Percentiles rank a stretch among this genome's conserved stretches.
These are phyloP conservation scores for Tuctoria greenei DNA, from an alignment of 176 grass and related monocot genomes.

Conservation along the genomic window DNA sequence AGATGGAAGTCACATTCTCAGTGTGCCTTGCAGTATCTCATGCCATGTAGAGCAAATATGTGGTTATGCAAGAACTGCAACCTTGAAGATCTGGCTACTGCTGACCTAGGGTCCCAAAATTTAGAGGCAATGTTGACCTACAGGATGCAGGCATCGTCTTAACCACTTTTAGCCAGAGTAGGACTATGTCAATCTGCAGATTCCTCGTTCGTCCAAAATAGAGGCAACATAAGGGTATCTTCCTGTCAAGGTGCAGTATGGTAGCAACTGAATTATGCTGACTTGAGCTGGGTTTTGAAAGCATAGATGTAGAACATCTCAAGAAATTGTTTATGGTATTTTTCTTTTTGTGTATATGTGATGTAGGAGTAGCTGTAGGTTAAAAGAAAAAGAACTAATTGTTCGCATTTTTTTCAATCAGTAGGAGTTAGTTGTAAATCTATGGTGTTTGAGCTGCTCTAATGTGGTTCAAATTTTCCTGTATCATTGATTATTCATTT, in stretches of 20 bases:
- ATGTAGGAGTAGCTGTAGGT: conserved; percentile 33
- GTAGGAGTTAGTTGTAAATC: conserved; percentile 34
- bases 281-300: conserved; percentile 11
- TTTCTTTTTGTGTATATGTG: conserved; percentile 27
- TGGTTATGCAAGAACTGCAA: background rate
- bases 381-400: background rate
- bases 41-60: background rate
- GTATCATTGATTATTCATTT: background rate
- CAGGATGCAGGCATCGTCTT: no score
- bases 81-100: conserved; percentile 5
- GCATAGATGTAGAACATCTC: conserved; percentile 10
- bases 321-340: background rate
- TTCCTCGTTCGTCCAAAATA: background rate
- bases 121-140: no score
- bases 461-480: conserved; percentile 21
- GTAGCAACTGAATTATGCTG: conserved; percentile 11
- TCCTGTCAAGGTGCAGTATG: conserved; percentile 2
- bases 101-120: no score
- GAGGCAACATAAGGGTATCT: background rate
- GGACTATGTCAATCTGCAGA: no score
- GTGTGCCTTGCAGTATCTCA: background rate
- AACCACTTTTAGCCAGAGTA: no score
- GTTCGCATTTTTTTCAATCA: background rate
- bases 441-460: background rate
- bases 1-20: background rate